Percentiles rank a stretch among this genome's conserved stretches.
phyloP scores from a whole-genome alignment of 2,329 filamentous ascomycete species.

The Ceratocystis harringtonii region DNA sequence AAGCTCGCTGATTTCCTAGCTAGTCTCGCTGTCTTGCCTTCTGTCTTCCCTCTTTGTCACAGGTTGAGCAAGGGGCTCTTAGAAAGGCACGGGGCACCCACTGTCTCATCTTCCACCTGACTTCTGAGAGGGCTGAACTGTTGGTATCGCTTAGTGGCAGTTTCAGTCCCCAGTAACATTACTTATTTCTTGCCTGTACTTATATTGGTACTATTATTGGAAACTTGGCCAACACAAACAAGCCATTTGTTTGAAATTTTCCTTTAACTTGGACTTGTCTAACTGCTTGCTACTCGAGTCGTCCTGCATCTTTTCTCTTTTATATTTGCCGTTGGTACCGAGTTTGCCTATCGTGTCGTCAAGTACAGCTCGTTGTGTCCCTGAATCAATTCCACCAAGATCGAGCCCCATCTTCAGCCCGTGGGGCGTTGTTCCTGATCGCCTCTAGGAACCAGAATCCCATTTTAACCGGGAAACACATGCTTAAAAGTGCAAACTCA shows the following conservation, averaged over 20 bases:
- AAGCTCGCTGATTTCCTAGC: background rate
- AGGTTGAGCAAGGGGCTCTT: background rate
- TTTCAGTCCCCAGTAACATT: conserved; percentile 4
- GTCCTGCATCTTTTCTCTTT: conserved; percentile 7
- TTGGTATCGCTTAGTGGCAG: background rate
- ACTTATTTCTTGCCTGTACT: background rate
- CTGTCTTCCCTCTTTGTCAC: background rate
- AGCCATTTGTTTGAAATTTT: background rate
- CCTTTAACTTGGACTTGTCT: background rate
- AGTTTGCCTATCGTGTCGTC: background rate
- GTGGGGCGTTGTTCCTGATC: background rate
- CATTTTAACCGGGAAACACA: background rate
- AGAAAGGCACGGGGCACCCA: conserved; percentile 1
- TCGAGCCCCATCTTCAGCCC: background rate
- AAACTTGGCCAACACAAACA: background rate
- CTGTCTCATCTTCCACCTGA: background rate
- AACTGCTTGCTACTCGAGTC: background rate
- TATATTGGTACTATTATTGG: background rate
- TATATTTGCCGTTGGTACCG: background rate
- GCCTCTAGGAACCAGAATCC: background rate
- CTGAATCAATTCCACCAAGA: background rate
- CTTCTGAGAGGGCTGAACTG: conserved; percentile 2
- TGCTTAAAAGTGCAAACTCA: too few species aligned
- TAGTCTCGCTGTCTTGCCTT: background rate
- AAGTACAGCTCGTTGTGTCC: background rate